phyloP scores from a whole-genome alignment of 73 alveolate genomes.

The Stentor roeselii region DNA sequence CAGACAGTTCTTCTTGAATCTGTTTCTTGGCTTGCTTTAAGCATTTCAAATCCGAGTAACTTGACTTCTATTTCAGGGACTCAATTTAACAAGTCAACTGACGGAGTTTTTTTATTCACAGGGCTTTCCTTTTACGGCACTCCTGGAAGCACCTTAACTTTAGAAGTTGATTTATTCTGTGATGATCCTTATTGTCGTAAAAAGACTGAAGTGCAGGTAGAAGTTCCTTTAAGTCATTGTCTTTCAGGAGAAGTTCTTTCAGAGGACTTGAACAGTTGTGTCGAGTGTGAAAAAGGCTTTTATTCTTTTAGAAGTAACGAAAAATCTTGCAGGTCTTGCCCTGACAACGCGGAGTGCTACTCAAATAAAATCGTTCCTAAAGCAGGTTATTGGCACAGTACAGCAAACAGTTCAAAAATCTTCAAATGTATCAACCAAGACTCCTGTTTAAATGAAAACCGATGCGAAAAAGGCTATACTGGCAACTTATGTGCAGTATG shows the following conservation, averaged over 20 bases:
- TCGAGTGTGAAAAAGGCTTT: not conserved
- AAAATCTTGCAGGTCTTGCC: not conserved
- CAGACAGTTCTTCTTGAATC: not conserved
- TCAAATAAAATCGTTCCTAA: not conserved
- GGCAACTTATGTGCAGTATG: constrained; percentile 5
- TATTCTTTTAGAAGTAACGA: not conserved
- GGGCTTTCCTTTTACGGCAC: not conserved
- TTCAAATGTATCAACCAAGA: not conserved
- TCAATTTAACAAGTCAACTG: not conserved
- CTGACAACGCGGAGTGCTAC: not conserved
- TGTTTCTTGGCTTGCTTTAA: not conserved
- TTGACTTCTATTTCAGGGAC: not conserved
- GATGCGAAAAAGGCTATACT: not conserved
- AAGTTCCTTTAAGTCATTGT: not conserved
- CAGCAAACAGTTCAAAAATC: not conserved
- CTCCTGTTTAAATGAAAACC: not conserved
- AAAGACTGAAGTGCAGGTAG: not conserved
- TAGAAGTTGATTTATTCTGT: not conserved
- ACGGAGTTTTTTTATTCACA: not conserved
- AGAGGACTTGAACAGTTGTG: not conserved
- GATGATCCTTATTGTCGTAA: not conserved
- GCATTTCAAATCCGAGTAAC: not conserved
- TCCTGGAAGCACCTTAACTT: not conserved
- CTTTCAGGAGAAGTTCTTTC: not conserved
- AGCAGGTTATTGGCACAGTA: not conserved